A percentile compares a stretch with the other conserved stretches of the same genome.
Evolutionary conservation across 495 filamentous ascomycete species (phyloP).

Genomic region (Saxophila tyrrhenica): DNA sequence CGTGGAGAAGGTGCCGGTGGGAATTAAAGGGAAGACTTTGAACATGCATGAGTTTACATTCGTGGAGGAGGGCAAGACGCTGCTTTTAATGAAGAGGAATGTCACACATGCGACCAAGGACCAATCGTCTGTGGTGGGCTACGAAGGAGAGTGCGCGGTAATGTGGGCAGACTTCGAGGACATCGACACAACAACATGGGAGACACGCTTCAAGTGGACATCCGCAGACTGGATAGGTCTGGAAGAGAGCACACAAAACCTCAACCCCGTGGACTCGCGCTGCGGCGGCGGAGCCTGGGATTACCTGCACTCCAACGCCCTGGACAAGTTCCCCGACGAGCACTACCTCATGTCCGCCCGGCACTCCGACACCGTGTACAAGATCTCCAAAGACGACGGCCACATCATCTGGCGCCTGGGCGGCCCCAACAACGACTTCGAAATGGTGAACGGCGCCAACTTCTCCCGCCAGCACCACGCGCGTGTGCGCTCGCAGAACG

Average conservation of each 20-base stretch:
- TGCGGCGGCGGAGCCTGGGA: background rate
- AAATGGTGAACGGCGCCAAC: background rate
- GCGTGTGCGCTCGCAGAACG: background rate
- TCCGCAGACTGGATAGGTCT: constrained; percentile 2
- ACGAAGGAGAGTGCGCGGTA: constrained; percentile 1
- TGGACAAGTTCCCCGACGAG: constrained; percentile 16
- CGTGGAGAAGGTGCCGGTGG: background rate
- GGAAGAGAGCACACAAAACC: constrained; percentile 7
- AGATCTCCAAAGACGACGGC: constrained; percentile 12
- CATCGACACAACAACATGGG: background rate
- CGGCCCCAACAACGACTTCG: constrained; percentile 9
- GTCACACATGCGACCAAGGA: background rate
- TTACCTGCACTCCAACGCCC: constrained; percentile 18
- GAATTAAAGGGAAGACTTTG: background rate
- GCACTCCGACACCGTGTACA: constrained; percentile 14
- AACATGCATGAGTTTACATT: constrained; percentile 7
- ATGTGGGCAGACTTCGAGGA: constrained; percentile 4
- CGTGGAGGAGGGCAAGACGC: background rate
- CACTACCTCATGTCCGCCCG: constrained; percentile 19
- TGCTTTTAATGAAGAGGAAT: constrained; percentile 1
- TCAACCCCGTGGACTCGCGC: background rate
- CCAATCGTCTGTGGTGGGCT: background rate
- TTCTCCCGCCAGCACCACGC: constrained; percentile 6
- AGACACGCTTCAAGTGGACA: constrained; percentile 5
- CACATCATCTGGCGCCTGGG: constrained; percentile 19